These are phyloP conservation scores for Artemisia annua DNA, from an alignment of 129 eudicot species.

Conservation along the genomic window DNA sequence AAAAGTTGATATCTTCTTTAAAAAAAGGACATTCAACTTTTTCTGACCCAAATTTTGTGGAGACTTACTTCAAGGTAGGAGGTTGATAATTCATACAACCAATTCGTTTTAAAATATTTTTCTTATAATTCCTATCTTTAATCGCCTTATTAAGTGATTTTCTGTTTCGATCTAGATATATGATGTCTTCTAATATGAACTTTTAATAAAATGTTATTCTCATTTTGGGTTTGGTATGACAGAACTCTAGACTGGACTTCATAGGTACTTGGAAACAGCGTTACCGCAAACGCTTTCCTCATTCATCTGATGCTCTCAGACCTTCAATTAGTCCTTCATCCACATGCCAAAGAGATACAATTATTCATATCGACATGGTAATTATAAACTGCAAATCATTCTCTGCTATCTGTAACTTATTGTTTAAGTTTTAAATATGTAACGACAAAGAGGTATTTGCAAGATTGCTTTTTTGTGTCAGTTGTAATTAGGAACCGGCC, in stretches of 20 bases:
- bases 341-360: constrained; percentile 36
- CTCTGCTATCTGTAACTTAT: not conserved
- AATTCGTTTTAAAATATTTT: too few relatives aligned
- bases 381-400: not conserved
- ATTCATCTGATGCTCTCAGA: constrained; percentile 37
- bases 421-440: not conserved
- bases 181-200: too few relatives aligned
- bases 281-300: constrained; percentile 75
- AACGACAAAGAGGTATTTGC: constrained; percentile 26
- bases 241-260: constrained; percentile 95
- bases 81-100: not conserved
- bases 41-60: constrained; percentile 82
- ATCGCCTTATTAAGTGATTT: too few relatives aligned
- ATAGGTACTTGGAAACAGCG: constrained; percentile 98
- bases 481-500: constrained; percentile 77
- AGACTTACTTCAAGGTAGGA: constrained; percentile 85
- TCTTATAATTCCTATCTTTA: too few relatives aligned
- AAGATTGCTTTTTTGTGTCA: constrained; percentile 96
- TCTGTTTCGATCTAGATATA: too few relatives aligned
- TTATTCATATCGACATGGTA: constrained; percentile 94
- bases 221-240: constrained; percentile 26
- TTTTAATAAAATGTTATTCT: constrained; percentile 13
- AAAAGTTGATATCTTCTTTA: too few relatives aligned
- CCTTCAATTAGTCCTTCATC: constrained; percentile 40
- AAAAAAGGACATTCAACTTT: constrained; percentile 66